Conservation (phyloP, 768 basidiomycete species). For the Amanita phalloides region DNA sequence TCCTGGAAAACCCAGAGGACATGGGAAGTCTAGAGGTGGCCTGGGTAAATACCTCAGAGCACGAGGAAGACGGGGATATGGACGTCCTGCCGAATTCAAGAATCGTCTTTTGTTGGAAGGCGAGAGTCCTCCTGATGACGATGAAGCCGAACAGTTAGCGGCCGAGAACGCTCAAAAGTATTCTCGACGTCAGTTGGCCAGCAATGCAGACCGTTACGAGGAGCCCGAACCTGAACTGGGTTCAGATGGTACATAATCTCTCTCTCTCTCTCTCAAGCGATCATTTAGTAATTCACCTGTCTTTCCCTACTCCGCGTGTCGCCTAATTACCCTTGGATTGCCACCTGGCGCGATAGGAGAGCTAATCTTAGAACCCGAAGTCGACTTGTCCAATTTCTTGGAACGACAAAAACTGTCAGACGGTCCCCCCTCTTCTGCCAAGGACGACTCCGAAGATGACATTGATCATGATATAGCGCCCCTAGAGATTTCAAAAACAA, state of each 20-base stretch:
- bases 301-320: neutral
- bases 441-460: slow-evolving; percentile 40
- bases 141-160: slow-evolving; percentile 38
- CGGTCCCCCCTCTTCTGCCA: slow-evolving; percentile 15
- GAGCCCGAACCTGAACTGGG: slow-evolving; percentile 62
- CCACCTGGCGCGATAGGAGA: slow-evolving; percentile 36
- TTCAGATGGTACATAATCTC: slow-evolving; percentile 46
- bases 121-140: slow-evolving; percentile 32
- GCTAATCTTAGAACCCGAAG: slow-evolving; percentile 56
- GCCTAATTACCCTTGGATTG: neutral
- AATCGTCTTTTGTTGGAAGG: slow-evolving; percentile 50
- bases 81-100: slow-evolving; percentile 59
- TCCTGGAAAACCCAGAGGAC: slow-evolving; percentile 20
- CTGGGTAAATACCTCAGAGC: slow-evolving; percentile 69
- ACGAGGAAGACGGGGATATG: slow-evolving; percentile 44
- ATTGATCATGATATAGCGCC: slow-evolving; percentile 50
- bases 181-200: slow-evolving; percentile 44
- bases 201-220: slow-evolving; percentile 66
- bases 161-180: slow-evolving; percentile 41
- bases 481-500: slow-evolving; percentile 23
- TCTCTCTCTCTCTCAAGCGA: neutral
- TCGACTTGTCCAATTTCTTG: slow-evolving; percentile 60
- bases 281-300: neutral
- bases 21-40: slow-evolving; percentile 55
- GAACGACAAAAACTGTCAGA: slow-evolving; percentile 48